A percentile compares a stretch with the other conserved stretches of the same genome.
These are phyloP conservation scores for Uronychia binucleata DNA, from an alignment of 73 alveolate species.

Conservation along the genomic window DNA sequence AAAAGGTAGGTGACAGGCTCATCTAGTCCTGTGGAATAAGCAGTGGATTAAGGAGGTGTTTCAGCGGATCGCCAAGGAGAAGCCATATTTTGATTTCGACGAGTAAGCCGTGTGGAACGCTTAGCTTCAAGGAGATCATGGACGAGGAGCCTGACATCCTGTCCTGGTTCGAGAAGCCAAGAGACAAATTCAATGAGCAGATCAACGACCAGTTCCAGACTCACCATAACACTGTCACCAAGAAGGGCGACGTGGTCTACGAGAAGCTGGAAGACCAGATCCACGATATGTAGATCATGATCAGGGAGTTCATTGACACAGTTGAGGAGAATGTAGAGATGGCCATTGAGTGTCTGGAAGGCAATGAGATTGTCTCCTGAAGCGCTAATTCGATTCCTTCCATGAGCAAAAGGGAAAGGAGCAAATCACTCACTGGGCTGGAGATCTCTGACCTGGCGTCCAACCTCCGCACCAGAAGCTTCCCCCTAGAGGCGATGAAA, in stretches of 20 bases:
- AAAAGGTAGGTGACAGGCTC: conserved; percentile 25
- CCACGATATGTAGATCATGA: not conserved
- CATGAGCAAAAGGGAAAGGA: not conserved
- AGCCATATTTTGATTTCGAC: conserved; percentile 34
- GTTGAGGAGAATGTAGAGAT: not conserved
- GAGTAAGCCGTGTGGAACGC: conserved; percentile 3
- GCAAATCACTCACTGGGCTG: not conserved
- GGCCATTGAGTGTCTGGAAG: not conserved
- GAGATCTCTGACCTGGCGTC: not conserved
- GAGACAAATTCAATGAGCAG: conserved; percentile 10
- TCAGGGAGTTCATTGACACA: not conserved
- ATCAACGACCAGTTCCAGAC: not conserved
- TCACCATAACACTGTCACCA: not conserved
- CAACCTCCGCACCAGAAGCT: not conserved
- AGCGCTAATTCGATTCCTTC: not conserved
- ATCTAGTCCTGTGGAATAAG: conserved; percentile 36
- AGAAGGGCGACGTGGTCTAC: conserved; percentile 8
- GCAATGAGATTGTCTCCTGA: not conserved
- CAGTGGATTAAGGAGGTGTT: conserved; percentile 42
- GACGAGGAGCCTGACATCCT: conserved; percentile 56
- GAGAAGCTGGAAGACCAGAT: conserved; percentile 37
- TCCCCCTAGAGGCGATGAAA: not conserved
- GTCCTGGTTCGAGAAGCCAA: conserved; percentile 69
- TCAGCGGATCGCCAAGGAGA: conserved; percentile 19
- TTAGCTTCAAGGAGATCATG: conserved; percentile 36